These are phyloP conservation scores for Juglanconis oblonga DNA, from an alignment of 2,329 filamentous ascomycete genomes.

Conservation along the genomic window DNA sequence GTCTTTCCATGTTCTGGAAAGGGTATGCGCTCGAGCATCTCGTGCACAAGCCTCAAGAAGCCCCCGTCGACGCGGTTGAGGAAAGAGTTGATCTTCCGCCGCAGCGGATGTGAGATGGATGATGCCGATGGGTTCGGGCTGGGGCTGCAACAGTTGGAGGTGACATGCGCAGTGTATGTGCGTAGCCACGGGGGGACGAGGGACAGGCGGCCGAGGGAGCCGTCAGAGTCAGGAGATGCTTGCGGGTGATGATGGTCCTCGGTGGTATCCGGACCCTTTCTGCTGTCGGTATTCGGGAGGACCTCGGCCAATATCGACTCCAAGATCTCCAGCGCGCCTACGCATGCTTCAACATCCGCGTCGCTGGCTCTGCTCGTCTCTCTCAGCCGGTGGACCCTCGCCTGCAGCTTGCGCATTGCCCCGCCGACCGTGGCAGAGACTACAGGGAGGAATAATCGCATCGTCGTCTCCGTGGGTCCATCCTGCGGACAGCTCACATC, in stretches of 20 bases:
- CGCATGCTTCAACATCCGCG: conserved; percentile 18
- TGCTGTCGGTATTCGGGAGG: conserved; percentile 4
- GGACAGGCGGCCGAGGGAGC: conserved; percentile 19
- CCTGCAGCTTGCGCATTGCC: conserved; percentile 17
- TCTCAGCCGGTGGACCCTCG: conserved; percentile 14
- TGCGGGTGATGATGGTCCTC: background rate
- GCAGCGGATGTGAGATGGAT: conserved; percentile 28
- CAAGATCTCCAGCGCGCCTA: conserved; percentile 22
- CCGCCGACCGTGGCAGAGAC: conserved; percentile 20
- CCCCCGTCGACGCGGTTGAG: conserved; percentile 34
- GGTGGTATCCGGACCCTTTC: background rate
- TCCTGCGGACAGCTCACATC: background rate
- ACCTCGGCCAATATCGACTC: conserved; percentile 22
- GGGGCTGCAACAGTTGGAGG: conserved; percentile 22
- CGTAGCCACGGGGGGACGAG: conserved; percentile 34
- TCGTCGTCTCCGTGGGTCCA: conserved; percentile 1
- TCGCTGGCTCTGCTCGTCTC: background rate
- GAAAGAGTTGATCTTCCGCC: conserved; percentile 38
- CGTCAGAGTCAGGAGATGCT: background rate
- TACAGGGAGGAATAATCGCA: conserved; percentile 17
- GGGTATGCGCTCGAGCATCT: conserved; percentile 25
- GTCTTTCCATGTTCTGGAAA: background rate
- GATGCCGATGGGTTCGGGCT: background rate
- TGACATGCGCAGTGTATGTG: conserved; percentile 32
- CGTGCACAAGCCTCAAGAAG: conserved; percentile 34